These are phyloP conservation scores for Leishmania turanica DNA, from an alignment of 208 protist species.

Conservation along the genomic window DNA sequence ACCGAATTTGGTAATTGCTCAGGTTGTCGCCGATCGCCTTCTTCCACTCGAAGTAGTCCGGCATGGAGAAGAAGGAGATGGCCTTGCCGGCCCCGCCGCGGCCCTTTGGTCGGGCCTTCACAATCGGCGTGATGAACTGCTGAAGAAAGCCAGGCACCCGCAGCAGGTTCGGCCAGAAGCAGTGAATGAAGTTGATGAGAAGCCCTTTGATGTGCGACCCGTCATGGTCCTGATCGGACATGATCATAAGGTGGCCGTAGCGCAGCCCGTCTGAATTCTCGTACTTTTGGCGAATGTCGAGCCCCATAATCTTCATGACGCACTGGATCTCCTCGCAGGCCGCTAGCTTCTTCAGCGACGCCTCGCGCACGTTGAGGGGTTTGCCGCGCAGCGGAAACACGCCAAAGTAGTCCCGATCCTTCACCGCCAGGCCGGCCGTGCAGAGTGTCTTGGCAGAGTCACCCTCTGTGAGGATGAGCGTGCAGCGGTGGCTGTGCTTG, in stretches of 20 bases:
- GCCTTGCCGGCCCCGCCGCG: constrained; percentile 54
- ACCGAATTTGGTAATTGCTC: constrained; percentile 97
- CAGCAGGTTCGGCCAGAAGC: constrained; percentile 99
- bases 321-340: constrained; percentile 96
- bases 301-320: constrained; percentile 96
- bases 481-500: constrained; percentile 96
- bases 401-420: constrained; percentile 99
- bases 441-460: constrained; percentile 99
- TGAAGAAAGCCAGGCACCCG: constrained; percentile 97
- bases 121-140: constrained; percentile 99
- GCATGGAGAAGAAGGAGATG: constrained; percentile 99
- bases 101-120: constrained; percentile 96
- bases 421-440: constrained; percentile 97
- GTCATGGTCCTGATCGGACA: constrained; percentile 99
- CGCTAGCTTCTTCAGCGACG: constrained; percentile 93
- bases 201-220: constrained; percentile 99
- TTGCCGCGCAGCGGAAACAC: constrained; percentile 99
- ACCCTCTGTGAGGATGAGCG: constrained; percentile 99
- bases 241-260: constrained; percentile 99
- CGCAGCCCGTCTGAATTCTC: constrained; percentile 89
- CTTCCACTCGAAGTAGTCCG: constrained; percentile 98
- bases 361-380: constrained; percentile 99
- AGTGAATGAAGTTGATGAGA: constrained; percentile 99
- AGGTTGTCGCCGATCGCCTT: constrained; percentile 63
- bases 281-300: constrained; percentile 95